Percentiles rank a stretch among this genome's conserved stretches.
Conservation (phyloP, 306 rosid species). For the Begonia masoniana region DNA sequence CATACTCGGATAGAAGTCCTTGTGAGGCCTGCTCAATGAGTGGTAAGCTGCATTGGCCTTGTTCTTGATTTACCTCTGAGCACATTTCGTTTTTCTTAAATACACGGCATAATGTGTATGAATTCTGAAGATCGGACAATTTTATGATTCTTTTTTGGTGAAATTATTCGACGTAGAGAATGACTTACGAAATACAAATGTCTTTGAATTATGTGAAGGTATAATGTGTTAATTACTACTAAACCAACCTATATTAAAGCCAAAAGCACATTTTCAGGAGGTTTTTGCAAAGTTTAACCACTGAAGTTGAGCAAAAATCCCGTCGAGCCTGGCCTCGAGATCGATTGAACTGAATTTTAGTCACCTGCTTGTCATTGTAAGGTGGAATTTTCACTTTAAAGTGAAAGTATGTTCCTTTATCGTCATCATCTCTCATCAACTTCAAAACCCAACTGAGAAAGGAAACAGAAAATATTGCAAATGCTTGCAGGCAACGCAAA, state of each 20-base stretch:
- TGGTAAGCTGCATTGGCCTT: conserved; percentile 52
- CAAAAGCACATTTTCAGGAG: too few species aligned
- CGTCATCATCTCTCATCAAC: neutral
- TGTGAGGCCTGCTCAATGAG: conserved; percentile 30
- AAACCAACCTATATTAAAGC: too few species aligned
- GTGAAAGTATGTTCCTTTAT: neutral
- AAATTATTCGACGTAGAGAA: neutral
- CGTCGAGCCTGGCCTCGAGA: too few species aligned
- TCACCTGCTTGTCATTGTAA: neutral
- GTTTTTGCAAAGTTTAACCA: too few species aligned
- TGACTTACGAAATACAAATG: neutral
- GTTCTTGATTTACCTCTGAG: conserved; percentile 60
- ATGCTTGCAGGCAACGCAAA: too few species aligned
- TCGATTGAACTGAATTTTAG: too few species aligned
- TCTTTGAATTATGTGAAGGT: neutral
- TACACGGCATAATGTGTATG: conserved; percentile 88
- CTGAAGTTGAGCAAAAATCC: too few species aligned
- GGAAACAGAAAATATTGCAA: neutral
- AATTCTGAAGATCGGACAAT: conserved; percentile 44
- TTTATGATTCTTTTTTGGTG: neutral
- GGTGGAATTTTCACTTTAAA: neutral
- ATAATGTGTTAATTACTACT: neutral
- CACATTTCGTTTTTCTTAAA: conserved; percentile 97
- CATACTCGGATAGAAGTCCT: conserved; percentile 45
- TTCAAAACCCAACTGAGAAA: neutral